Evolutionary conservation across 2,329 filamentous ascomycete genomes (phyloP).

Genomic region (Colletotrichum coccodes): DNA sequence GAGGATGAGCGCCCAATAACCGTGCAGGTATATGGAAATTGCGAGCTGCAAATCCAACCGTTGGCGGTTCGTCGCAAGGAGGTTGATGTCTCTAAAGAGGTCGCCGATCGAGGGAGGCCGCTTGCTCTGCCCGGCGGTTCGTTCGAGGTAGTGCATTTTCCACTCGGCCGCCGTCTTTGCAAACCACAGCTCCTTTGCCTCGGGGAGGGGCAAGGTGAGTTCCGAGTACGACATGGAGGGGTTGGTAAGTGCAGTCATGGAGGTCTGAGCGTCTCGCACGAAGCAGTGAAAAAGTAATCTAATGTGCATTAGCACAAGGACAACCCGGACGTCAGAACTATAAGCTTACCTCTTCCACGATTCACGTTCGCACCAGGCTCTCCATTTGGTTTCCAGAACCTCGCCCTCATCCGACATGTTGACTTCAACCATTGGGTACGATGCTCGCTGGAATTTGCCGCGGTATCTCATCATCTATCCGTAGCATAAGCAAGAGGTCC

Average conservation of each 20-base stretch:
- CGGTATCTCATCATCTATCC: slow-evolving; percentile 62
- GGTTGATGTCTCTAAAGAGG: slow-evolving; percentile 64
- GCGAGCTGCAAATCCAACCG: slow-evolving; percentile 67
- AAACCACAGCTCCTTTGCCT: slow-evolving; percentile 71
- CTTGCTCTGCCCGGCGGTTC: slow-evolving; percentile 48
- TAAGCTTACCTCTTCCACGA: slow-evolving; percentile 68
- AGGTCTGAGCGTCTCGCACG: slow-evolving; percentile 72
- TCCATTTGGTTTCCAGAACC: slow-evolving; percentile 72
- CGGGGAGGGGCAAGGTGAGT: slow-evolving; percentile 72
- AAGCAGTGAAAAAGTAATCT: slow-evolving; percentile 74
- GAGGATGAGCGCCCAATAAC: slow-evolving; percentile 72
- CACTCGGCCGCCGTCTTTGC: slow-evolving; percentile 72
- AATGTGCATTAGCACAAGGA: slow-evolving; percentile 28
- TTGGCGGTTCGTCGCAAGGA: slow-evolving; percentile 58
- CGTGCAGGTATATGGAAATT: slow-evolving; percentile 70
- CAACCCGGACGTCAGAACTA: background rate
- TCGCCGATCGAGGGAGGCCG: slow-evolving; percentile 64
- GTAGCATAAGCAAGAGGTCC: slow-evolving; percentile 5
- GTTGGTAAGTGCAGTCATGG: slow-evolving; percentile 73
- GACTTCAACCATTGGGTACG: slow-evolving; percentile 62
- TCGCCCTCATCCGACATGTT: slow-evolving; percentile 64
- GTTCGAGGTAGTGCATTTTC: slow-evolving; percentile 67
- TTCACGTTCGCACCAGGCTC: slow-evolving; percentile 70
- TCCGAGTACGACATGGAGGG: slow-evolving; percentile 77
- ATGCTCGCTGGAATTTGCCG: slow-evolving; percentile 67